These are phyloP conservation scores for Cajanus cajan DNA, from an alignment of 306 rosid species.

Conservation along the genomic window DNA sequence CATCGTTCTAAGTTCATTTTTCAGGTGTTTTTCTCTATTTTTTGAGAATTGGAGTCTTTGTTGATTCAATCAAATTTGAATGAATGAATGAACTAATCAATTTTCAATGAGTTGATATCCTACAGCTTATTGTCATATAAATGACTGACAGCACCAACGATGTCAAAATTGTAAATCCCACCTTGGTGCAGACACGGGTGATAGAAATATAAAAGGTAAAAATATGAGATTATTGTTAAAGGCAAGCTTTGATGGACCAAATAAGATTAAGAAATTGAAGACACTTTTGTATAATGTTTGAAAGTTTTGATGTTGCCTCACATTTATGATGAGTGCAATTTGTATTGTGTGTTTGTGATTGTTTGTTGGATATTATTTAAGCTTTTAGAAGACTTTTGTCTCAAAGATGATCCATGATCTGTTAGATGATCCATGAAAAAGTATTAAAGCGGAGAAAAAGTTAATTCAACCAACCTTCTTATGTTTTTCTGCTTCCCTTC, in stretches of 20 bases:
- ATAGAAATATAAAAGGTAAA: neutral
- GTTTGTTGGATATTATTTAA: too few species aligned
- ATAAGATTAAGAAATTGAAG: too few species aligned
- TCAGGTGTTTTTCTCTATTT: neutral
- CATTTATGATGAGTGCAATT: too few species aligned
- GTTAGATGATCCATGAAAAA: too few species aligned
- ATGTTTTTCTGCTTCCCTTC: neutral
- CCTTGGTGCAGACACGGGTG: neutral
- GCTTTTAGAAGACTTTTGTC: too few species aligned
- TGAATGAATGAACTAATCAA: neutral
- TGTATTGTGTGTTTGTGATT: too few species aligned
- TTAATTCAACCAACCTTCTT: neutral
- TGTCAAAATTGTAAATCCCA: neutral
- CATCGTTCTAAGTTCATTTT: neutral
- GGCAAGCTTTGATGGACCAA: neutral
- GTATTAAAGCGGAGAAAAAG: neutral
- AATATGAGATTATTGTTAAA: neutral
- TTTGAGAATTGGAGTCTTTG: neutral
- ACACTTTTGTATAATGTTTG: too few species aligned
- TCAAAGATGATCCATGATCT: too few species aligned
- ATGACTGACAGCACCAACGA: neutral
- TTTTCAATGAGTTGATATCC: neutral
- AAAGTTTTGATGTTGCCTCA: too few species aligned
- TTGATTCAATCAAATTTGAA: neutral
- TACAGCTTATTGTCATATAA: conserved; percentile 9